Evolutionary conservation across 2,329 filamentous ascomycete genomes (phyloP), one percentile per base, ranked within the genome.

Genomic region (Clathrospora elynae): DNA sequence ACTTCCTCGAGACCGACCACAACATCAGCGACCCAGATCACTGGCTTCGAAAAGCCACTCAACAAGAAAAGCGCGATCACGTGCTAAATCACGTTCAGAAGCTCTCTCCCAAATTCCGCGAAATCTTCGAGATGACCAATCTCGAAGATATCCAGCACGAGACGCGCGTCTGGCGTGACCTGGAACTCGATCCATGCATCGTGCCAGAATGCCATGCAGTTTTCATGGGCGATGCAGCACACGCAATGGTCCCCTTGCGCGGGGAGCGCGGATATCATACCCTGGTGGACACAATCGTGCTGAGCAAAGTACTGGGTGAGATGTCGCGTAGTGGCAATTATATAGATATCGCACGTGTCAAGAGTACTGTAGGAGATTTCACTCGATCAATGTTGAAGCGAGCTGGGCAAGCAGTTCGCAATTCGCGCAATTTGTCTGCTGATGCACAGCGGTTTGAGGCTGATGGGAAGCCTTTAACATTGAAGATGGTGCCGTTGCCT

Each of bases 171-270:
- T 39, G 28, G 18, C 18, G 16, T 5, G 28, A 19, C 20, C 10
- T 32, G 18, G 36, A 40, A 3, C 11, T 40, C 10, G 67, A 70
- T 31, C 46, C 62, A 16, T 67, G 66, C 10, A 67, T 64, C 38
- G 70, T 70, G 68, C 55, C 59, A 4, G 70, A 66, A 3, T 54
- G 67, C 35, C 50, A 67, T 10, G 59, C 64, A 5, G 66, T 71
- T 57, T 53, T 72, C 17, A 55, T 72, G 0, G 69, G 70, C 13
- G 71, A 73, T 47, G 68, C 70, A 35, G 71, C 70, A 47, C 70
- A 73, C 53, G 68, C 68, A 16, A 75, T 75, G 73, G 71, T 73
- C 1, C 73, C 73, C 11, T 32, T 16, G n/a, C 10, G 28, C 16
- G 28, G 28, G 10, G 28, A 14, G 10, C n/a, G 28, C 13, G 28